Percentiles rank a stretch among this genome's conserved stretches.
Evolutionary conservation across 441 rosid genomes (phyloP).

Genomic region (Populus trichocarpa): DNA sequence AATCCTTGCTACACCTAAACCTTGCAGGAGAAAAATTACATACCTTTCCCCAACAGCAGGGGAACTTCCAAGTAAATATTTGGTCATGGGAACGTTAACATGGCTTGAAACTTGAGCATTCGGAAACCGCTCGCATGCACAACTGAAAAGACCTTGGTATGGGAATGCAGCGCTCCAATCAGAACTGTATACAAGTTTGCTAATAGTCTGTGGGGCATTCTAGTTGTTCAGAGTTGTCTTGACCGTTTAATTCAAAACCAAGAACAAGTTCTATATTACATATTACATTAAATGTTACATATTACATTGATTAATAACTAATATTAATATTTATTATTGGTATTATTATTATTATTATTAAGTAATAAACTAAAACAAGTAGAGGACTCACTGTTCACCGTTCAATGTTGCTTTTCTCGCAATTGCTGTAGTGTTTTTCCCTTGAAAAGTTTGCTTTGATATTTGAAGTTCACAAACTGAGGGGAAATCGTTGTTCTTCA

Average conservation of each 20-base stretch:
- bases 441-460: background rate
- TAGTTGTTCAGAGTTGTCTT: background rate
- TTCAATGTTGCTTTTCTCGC: background rate
- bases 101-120: slow-evolving; percentile 72
- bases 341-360: too few species aligned
- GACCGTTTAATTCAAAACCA: background rate
- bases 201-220: background rate
- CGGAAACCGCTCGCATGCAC: background rate
- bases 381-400: too few species aligned
- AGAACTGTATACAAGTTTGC: background rate
- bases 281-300: too few species aligned
- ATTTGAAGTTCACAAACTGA: background rate
- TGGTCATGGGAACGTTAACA: slow-evolving; percentile 67
- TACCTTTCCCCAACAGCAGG: slow-evolving; percentile 72
- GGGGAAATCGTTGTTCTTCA: background rate
- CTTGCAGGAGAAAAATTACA: slow-evolving; percentile 3
- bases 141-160: background rate
- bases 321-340: too few species aligned
- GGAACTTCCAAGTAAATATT: slow-evolving; percentile 61
- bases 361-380: too few species aligned
- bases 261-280: background rate
- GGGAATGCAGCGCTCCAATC: background rate
- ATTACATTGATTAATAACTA: too few species aligned
- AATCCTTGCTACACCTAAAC: too few species aligned
- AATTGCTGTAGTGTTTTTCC: background rate